Evolutionary conservation across 805 yeast genomes (phyloP), one percentile per base, ranked within the genome.

Genomic region (Candida khao-thaluensis): DNA sequence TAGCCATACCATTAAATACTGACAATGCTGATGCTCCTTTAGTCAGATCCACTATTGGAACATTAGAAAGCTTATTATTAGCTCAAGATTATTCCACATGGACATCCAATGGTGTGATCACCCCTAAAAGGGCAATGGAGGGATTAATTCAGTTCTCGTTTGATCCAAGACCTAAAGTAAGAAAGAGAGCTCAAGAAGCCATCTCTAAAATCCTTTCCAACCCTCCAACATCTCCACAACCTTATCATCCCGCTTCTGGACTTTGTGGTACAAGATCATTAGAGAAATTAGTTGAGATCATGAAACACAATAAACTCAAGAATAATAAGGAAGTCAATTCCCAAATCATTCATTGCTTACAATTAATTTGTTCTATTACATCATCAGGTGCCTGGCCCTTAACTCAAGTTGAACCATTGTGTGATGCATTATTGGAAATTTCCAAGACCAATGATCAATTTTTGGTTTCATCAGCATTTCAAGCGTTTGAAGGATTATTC

Each of bases 111-210:
- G 61, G 75, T 61, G 46, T 69, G 70, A 74, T 79, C 27, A 77
- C 85, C n/a, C 95, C 96, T 36, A 78, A 76, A 55, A 77, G 95
- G 70, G 96, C 93, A 30, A 64, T 89, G 42, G 73, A 76, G 27
- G 95, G 91, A 32, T 62, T 90, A 43, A 63, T 90, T 43, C 88
- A 85, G 57, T 71, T 88, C 45, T 78, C 91, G 0, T 64, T 86
- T 30, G 97, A 93, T 61, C 83, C 85, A 32, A 78, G 98, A 57
- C 99, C 99, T 25, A 93, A 93, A 54, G 95, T 93, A 9, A 79
- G 99, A 60, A 87, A 85, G 75, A 82, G 97, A 69, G 95, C 98
- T 1, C 84, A 82, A 53, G 99, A 93, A 42, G 85, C 97, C 2
- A 73, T 93, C n/a, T 64, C 72, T 35, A 73, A 69, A 3, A 67